phyloP scores from a whole-genome alignment of 257 asterid species.

The Hygrophila difformis region DNA sequence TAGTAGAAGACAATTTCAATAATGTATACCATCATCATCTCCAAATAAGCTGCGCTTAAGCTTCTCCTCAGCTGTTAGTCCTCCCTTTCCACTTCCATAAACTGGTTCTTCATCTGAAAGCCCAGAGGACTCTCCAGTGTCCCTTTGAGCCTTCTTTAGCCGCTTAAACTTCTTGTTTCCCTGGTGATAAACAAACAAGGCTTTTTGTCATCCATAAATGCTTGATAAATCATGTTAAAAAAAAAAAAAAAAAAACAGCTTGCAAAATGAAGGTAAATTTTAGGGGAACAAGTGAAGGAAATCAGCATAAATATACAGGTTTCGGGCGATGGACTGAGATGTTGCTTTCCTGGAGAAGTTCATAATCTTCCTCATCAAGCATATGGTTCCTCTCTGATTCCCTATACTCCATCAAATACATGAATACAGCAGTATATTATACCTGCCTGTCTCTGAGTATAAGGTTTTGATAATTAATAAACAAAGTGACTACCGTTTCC shows the following conservation, averaged over 20 bases:
- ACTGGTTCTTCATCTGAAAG: slow-evolving; percentile 73
- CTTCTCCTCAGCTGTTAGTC: slow-evolving; percentile 77
- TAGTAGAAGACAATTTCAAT: slow-evolving; percentile 10
- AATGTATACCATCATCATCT: slow-evolving; percentile 72
- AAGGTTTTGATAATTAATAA: background rate
- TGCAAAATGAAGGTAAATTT: no score
- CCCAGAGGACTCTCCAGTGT: slow-evolving; percentile 57
- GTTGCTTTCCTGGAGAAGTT: slow-evolving; percentile 88
- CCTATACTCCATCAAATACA: slow-evolving; percentile 24
- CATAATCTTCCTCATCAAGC: slow-evolving; percentile 93
- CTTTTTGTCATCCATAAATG: background rate
- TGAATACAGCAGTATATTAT: background rate
- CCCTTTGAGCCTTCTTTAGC: slow-evolving; percentile 77
- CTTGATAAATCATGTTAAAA: background rate
- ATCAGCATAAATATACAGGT: slow-evolving; percentile 12
- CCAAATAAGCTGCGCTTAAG: slow-evolving; percentile 70
- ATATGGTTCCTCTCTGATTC: slow-evolving; percentile 57
- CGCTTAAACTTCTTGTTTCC: slow-evolving; percentile 81
- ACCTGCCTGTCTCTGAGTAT: background rate
- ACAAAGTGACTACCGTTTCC: slow-evolving; percentile 58
- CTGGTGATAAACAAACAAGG: slow-evolving; percentile 25
- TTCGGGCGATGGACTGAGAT: slow-evolving; percentile 85
- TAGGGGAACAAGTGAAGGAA: background rate
- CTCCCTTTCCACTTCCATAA: slow-evolving; percentile 60
- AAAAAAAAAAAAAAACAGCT: no score